phyloP scores from a whole-genome alignment of 345 rosid species.

The Diplotaxis tenuifolia region DNA sequence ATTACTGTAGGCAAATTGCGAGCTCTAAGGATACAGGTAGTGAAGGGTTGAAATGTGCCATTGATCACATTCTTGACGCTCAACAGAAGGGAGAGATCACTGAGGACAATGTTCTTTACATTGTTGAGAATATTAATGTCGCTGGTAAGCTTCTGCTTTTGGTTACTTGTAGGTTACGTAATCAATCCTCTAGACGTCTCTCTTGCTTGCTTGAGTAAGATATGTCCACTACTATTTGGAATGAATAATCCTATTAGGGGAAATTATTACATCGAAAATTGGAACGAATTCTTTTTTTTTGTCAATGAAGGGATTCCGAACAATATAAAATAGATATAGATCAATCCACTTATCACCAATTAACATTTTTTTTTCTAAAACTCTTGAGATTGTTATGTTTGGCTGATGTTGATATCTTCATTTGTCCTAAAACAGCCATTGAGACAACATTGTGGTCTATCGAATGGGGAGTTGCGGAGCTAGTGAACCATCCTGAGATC shows the following conservation, averaged over 20 bases:
- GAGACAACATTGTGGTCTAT: slow-evolving; percentile 96
- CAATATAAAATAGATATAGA: too few relatives aligned
- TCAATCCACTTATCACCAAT: not conserved
- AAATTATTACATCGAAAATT: too few relatives aligned
- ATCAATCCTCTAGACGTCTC: slow-evolving; percentile 8
- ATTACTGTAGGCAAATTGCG: slow-evolving; percentile 55
- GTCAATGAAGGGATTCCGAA: too few relatives aligned
- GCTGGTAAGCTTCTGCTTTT: slow-evolving; percentile 52
- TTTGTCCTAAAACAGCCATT: slow-evolving; percentile 58
- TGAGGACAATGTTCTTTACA: slow-evolving; percentile 95
- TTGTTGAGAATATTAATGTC: too few relatives aligned
- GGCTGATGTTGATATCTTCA: not conserved
- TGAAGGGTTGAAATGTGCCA: slow-evolving; percentile 76
- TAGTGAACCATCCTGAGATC: too few relatives aligned
- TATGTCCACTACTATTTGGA: not conserved
- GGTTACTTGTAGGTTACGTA: slow-evolving; percentile 30
- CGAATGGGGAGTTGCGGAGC: slow-evolving; percentile 97
- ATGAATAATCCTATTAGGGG: not conserved
- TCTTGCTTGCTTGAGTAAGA: slow-evolving; percentile 6
- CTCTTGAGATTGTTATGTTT: not conserved
- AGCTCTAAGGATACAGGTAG: slow-evolving; percentile 58
- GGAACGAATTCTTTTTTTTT: too few relatives aligned
- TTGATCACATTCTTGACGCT: too few relatives aligned
- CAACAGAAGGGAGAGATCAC: slow-evolving; percentile 89
- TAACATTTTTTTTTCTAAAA: too few relatives aligned